Conservation (phyloP, 345 rosid genomes). For the Mercurialis annua region DNA sequence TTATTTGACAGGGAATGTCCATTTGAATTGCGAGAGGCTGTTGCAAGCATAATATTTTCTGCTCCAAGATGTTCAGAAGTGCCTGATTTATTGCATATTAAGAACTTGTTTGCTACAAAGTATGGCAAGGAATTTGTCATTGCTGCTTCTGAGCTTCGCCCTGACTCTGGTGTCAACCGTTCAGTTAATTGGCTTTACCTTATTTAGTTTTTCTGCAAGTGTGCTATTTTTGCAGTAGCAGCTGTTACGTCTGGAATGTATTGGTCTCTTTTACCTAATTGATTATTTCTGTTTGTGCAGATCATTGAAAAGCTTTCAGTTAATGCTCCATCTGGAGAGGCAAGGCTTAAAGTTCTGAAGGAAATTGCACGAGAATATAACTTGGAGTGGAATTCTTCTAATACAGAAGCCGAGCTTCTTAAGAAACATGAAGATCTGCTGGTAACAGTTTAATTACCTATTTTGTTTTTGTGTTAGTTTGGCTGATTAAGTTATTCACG, state of each 20-base stretch:
- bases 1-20: conserved; percentile 74
- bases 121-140: conserved; percentile 82
- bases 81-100: conserved; percentile 76
- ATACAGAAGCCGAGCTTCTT: conserved; percentile 72
- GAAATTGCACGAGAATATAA: conserved; percentile 73
- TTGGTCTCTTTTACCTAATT: neutral
- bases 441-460: conserved; percentile 41
- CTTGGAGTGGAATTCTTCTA: conserved; percentile 80
- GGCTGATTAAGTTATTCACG: neutral
- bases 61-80: conserved; percentile 97
- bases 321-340: conserved; percentile 70
- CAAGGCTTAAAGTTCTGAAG: conserved; percentile 69
- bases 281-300: conserved; percentile 33
- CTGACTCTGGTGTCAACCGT: conserved; percentile 89
- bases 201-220: conserved; percentile 16
- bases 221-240: conserved; percentile 3
- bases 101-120: conserved; percentile 73
- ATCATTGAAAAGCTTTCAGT: conserved; percentile 83
- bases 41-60: conserved; percentile 86
- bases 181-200: conserved; percentile 52
- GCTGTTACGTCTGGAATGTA: conserved; percentile 11
- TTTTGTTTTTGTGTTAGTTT: neutral
- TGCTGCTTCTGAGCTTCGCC: conserved; percentile 82
- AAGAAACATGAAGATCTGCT: conserved; percentile 88
- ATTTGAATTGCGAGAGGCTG: conserved; percentile 77